phyloP scores from a whole-genome alignment of 805 yeast genomes.

The Candida yuanshanica region DNA sequence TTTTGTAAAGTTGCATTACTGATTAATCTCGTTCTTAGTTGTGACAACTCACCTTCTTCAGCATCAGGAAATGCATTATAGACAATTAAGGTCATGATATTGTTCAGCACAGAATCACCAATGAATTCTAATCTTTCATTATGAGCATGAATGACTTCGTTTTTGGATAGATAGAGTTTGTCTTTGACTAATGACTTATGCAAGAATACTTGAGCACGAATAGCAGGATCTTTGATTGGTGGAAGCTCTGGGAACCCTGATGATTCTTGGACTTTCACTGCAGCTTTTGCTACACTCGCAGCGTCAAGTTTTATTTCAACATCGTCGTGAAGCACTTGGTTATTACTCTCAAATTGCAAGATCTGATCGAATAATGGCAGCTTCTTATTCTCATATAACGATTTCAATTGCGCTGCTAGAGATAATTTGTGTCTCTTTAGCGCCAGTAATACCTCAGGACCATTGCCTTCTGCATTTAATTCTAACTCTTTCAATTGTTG shows the following conservation, averaged over 20 bases:
- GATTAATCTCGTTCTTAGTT: conserved; percentile 62
- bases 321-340: background rate
- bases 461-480: conserved; percentile 25
- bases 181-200: conserved; percentile 71
- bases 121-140: conserved; percentile 87
- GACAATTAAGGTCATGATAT: conserved; percentile 62
- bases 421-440: conserved; percentile 49
- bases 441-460: conserved; percentile 42
- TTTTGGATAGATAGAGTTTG: conserved; percentile 47
- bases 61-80: conserved; percentile 62
- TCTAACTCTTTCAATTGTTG: conserved; percentile 34
- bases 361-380: conserved; percentile 54
- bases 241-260: conserved; percentile 67
- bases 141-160: conserved; percentile 56
- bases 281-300: background rate
- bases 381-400: conserved; percentile 42
- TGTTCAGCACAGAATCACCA: conserved; percentile 82
- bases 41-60: conserved; percentile 77
- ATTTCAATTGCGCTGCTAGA: conserved; percentile 55
- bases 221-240: conserved; percentile 47
- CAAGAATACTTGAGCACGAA: conserved; percentile 67
- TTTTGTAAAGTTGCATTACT: conserved; percentile 66
- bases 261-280: background rate
- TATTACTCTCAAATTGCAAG: conserved; percentile 29
- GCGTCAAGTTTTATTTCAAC: conserved; percentile 29